Evolutionary conservation across 1,284 basidiomycete species (phyloP).

Genomic region (Irpex sp.): DNA sequence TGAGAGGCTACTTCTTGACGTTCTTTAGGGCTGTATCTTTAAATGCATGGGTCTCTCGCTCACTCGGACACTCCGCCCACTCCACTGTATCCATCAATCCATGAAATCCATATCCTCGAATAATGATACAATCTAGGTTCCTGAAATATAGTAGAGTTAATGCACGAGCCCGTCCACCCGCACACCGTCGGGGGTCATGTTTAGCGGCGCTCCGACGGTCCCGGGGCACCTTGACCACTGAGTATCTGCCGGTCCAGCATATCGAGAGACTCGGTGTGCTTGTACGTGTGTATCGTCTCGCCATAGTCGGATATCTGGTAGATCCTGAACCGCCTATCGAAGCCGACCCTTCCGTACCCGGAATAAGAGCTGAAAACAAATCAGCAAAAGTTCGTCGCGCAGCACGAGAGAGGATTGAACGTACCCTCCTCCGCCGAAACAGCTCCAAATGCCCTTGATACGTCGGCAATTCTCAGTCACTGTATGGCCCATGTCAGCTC

Average conservation of each 20-base stretch:
- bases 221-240: background rate
- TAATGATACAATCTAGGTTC: background rate
- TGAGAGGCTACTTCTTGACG: background rate
- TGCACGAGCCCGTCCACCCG: background rate
- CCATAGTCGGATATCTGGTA: constrained; percentile 86
- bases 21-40: background rate
- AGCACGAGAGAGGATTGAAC: no score
- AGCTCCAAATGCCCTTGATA: constrained; percentile 85
- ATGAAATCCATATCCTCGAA: background rate
- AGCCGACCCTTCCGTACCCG: constrained; percentile 80
- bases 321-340: constrained; percentile 86
- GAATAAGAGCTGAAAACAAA: constrained; percentile 65
- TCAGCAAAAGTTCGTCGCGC: background rate
- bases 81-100: background rate
- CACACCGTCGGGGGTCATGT: background rate
- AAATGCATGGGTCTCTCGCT: background rate
- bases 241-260: constrained; percentile 4
- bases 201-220: background rate
- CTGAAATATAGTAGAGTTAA: background rate
- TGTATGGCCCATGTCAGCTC: constrained; percentile 22
- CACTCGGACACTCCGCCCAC: background rate
- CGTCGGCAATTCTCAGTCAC: constrained; percentile 88
- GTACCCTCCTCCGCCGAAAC: constrained; percentile 89
- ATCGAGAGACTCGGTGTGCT: constrained; percentile 6
- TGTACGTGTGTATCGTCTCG: constrained; percentile 45